A percentile compares a stretch with the other conserved stretches of the same genome.
These are phyloP conservation scores for Arctostaphylos glauca DNA, from an alignment of 148 eudicot genomes.

Conservation along the genomic window DNA sequence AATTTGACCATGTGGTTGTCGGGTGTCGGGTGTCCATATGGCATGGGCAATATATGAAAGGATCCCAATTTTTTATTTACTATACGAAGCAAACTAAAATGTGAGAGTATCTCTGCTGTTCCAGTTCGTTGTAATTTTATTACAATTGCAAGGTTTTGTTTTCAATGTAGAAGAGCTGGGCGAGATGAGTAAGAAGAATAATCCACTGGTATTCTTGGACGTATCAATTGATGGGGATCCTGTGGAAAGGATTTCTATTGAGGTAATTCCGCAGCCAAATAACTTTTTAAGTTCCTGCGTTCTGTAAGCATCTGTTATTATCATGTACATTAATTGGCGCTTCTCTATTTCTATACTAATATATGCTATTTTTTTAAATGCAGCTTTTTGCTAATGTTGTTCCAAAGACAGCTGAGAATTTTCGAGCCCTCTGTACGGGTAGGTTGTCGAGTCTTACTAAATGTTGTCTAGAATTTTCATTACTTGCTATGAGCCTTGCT, in stretches of 20 bases:
- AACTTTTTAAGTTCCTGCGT: neutral
- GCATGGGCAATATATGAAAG: neutral
- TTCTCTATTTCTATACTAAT: conserved; percentile 10
- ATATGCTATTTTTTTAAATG: conserved; percentile 20
- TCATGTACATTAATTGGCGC: neutral
- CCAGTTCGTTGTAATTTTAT: neutral
- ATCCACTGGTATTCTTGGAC: conserved; percentile 79
- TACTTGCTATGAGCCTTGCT: neutral
- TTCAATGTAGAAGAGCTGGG: conserved; percentile 17
- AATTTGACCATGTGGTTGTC: neutral
- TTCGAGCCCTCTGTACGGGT: conserved; percentile 95
- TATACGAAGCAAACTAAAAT: neutral
- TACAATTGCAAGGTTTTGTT: neutral
- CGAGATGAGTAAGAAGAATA: conserved; percentile 66
- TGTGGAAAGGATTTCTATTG: conserved; percentile 62
- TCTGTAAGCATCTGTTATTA: neutral
- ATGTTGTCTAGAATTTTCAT: neutral
- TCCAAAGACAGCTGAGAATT: conserved; percentile 97
- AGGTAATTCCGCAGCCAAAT: conserved; percentile 41
- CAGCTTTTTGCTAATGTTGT: conserved; percentile 93
- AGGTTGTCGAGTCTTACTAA: neutral
- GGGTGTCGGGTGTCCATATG: neutral
- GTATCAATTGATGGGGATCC: conserved; percentile 70
- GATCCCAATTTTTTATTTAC: neutral
- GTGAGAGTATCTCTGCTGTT: neutral